Percentiles rank a stretch among this genome's conserved stretches.
phyloP scores from a whole-genome alignment of 2,329 filamentous ascomycete species.

The Fusarium tricinctum region DNA sequence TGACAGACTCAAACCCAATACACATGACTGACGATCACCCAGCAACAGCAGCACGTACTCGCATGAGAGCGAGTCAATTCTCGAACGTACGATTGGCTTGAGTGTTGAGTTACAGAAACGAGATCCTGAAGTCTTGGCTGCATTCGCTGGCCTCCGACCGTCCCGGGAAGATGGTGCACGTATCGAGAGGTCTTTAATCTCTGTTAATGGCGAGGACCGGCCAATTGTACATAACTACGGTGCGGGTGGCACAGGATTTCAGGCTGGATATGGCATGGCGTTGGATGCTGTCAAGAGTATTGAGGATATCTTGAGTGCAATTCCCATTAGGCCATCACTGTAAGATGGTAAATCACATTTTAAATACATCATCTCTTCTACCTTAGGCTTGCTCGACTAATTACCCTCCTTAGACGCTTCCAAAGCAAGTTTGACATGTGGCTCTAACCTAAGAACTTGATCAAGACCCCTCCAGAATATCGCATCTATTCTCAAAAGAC shows the following conservation, averaged over 20 bases:
- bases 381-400: fast-evolving
- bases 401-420: not conserved
- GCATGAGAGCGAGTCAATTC: not conserved
- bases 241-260: conserved; percentile 12
- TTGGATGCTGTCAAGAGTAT: conserved; percentile 11
- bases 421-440: conserved; percentile 5
- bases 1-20: fast-evolving
- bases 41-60: conserved; percentile 7
- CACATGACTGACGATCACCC: fast-evolving
- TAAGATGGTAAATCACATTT: not conserved
- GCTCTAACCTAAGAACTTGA: not conserved
- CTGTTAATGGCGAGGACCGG: not conserved
- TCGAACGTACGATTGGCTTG: not conserved
- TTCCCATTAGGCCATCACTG: not conserved
- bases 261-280: conserved; percentile 13
- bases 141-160: conserved; percentile 8
- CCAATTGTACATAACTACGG: conserved; percentile 10
- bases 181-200: not conserved
- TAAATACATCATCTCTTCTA: not conserved
- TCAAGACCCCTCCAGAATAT: conserved; percentile 4
- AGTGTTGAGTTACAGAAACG: not conserved
- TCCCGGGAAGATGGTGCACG: conserved; percentile 8
- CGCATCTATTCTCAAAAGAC: not conserved
- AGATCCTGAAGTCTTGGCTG: not conserved
- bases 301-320: not conserved